Evolutionary conservation across 139 green algal genomes (phyloP).

Genomic region (Helicosporidium sp.): DNA sequence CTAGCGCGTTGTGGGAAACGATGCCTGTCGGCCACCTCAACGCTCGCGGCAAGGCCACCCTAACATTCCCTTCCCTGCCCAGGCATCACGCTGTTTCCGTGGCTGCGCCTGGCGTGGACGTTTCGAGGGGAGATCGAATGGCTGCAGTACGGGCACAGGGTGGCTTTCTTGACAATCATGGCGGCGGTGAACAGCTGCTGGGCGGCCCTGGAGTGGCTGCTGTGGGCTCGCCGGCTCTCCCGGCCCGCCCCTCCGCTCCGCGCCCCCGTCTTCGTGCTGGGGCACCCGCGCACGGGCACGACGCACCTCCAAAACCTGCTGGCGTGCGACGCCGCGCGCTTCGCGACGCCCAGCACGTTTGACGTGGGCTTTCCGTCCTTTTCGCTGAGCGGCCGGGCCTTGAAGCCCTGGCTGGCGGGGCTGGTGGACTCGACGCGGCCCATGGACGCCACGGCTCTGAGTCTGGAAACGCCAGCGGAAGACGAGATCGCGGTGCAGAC

Average conservation of each 20-base stretch:
- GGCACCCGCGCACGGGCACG: constrained; percentile 35
- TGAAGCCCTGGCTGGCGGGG: constrained; percentile 13
- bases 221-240: constrained; percentile 13
- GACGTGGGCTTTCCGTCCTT: constrained; percentile 37
- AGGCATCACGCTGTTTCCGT: constrained; percentile 24
- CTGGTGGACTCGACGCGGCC: constrained; percentile 32
- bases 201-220: constrained; percentile 21
- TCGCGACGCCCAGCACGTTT: constrained; percentile 35
- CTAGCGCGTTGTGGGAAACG: too few relatives aligned
- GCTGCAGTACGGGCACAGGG: constrained; percentile 18
- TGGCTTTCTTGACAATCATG: constrained; percentile 37
- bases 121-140: constrained; percentile 20
- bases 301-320: constrained; percentile 54
- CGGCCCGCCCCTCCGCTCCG: constrained; percentile 20
- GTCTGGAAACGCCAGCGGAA: constrained; percentile 26
- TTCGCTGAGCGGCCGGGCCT: constrained; percentile 23
- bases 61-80: background rate
- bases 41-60: background rate
- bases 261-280: constrained; percentile 39
- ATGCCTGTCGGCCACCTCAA: background rate
- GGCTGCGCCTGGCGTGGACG: constrained; percentile 14
- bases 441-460: constrained; percentile 47
- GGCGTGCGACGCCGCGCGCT: constrained; percentile 17
- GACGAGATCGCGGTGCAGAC: constrained; percentile 40
- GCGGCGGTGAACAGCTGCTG: constrained; percentile 23